Base-by-base conservation (phyloP, 495 filamentous ascomycete genomes). In the Podospora pseudopauciseta region DNA sequence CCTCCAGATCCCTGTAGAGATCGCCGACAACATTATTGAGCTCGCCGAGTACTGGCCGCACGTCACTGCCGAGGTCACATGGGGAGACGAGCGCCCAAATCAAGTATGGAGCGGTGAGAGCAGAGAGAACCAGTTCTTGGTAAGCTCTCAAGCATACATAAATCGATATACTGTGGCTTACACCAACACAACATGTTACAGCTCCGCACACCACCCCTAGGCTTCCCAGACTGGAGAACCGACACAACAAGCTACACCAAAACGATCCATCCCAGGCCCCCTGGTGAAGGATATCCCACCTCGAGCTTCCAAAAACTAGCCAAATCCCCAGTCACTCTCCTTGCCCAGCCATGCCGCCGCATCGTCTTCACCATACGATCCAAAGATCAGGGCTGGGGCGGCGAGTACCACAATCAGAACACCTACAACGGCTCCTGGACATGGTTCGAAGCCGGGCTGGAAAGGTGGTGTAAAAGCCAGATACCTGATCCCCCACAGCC, bases 1-100 rank as follows among this genome's bases (percentile, higher is more conserved):
- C 7, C 73, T 80, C 44, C 67, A 73, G 1, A 75, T 92, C 0
- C 90, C 90, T 0, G 68, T 78, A 2, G 90, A 93, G 67, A 72
- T 93, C 23, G 73, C 91, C n/a, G 88, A 92, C 75, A 75, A 80
- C 63, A 86, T 93, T 44, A 72, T 91, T 64, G 90, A 92, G 72
- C 75, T 78, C 54, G 90, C 89, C 23, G 90, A 91, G 75, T 92
- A 92, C 72, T 93, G 90, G 90, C 84, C 86, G 0, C 82, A 84
- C 65, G 80, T 82, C 0, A 76, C 80, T 4, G 73, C 76, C 5
- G 69, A 71, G 44, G 44, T 75, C 15, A 65, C 72, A 39, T 78
- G 66, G 65, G 58, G 64, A 5, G 49, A 64, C 30, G 62, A 66
- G 11, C 54, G 44, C 3, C 60, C 66, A 1, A 67, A 75, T 4